Percentiles rank a stretch among this genome's conserved stretches.
These are phyloP conservation scores for Fusarium sarcochroum DNA, from an alignment of 2,329 filamentous ascomycete species.

Conservation along the genomic window DNA sequence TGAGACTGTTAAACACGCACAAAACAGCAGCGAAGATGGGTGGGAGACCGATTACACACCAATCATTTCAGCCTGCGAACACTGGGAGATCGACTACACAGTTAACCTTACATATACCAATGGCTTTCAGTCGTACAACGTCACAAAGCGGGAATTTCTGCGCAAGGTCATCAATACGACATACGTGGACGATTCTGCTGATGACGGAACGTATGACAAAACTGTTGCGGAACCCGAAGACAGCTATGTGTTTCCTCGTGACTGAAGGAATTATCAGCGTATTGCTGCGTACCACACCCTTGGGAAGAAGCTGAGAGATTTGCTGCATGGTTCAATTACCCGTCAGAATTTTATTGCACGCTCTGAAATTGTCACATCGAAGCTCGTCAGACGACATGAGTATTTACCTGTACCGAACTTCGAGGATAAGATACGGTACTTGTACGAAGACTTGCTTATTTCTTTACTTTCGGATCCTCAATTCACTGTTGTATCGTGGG, in stretches of 20 bases:
- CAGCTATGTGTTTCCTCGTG: conserved; percentile 21
- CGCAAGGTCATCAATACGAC: conserved; percentile 34
- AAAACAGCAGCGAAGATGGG: not conserved
- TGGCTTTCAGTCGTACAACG: conserved; percentile 32
- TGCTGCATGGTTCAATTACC: conserved; percentile 9
- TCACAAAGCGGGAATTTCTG: conserved; percentile 18
- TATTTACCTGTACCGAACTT: conserved; percentile 22
- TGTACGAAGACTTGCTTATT: conserved; percentile 36
- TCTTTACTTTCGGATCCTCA: conserved; percentile 33
- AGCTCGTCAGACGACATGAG: conserved; percentile 26
- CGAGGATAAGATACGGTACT: not conserved
- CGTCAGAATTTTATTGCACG: not conserved
- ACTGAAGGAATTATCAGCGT: conserved; percentile 13
- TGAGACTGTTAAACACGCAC: not conserved
- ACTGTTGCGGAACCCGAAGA: conserved; percentile 20
- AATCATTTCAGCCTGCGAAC: conserved; percentile 32
- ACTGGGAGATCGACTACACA: conserved; percentile 34
- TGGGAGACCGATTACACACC: conserved; percentile 23
- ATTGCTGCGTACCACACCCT: conserved; percentile 27
- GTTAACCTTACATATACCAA: conserved; percentile 32
- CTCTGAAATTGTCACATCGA: not conserved
- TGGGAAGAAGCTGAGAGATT: conserved; percentile 17
- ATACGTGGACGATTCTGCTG: not conserved
- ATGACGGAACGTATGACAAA: conserved; percentile 23
- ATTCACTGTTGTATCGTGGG: conserved; percentile 33